These are phyloP conservation scores for Phytopythium kandeliae DNA, from an alignment of 352 stramenopile species.

Conservation along the genomic window DNA sequence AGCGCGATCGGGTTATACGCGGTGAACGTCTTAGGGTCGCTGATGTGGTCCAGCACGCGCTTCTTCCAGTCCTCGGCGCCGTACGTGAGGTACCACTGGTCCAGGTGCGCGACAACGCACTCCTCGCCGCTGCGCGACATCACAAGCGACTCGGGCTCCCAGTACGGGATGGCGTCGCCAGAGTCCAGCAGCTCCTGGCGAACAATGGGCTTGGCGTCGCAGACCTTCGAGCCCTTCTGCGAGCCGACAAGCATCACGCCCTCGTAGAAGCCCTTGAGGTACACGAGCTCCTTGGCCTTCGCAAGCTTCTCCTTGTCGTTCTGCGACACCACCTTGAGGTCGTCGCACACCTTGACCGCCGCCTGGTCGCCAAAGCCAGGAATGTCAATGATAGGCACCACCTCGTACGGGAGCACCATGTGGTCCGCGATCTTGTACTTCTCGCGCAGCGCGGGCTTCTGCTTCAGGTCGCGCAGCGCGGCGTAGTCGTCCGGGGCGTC, in stretches of 20 bases:
- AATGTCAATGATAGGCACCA: conserved; percentile 99
- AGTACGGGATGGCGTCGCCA: conserved; percentile 96
- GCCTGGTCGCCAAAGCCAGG: conserved; percentile 96
- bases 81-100: conserved; percentile 99
- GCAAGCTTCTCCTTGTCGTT: conserved; percentile 99
- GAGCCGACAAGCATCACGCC: conserved; percentile 97
- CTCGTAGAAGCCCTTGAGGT: conserved; percentile 99
- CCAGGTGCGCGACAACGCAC: conserved; percentile 98
- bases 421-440: conserved; percentile 98
- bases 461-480: conserved; percentile 97
- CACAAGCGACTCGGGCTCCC: conserved; percentile 97
- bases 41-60: conserved; percentile 94
- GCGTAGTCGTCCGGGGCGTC: conserved; percentile 99
- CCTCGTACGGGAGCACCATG: conserved; percentile 97
- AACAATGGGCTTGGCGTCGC: conserved; percentile 96
- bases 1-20: conserved; percentile 92
- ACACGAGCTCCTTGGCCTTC: conserved; percentile 97
- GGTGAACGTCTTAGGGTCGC: conserved; percentile 89
- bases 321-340: conserved; percentile 97
- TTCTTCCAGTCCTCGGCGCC: conserved; percentile 98
- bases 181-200: conserved; percentile 95
- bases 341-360: conserved; percentile 95
- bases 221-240: conserved; percentile 95
- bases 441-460: conserved; percentile 96
- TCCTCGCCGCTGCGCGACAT: conserved; percentile 97